These are phyloP conservation scores for Exophiala bonariae DNA, from an alignment of 2,329 filamentous ascomycete genomes.

Conservation along the genomic window DNA sequence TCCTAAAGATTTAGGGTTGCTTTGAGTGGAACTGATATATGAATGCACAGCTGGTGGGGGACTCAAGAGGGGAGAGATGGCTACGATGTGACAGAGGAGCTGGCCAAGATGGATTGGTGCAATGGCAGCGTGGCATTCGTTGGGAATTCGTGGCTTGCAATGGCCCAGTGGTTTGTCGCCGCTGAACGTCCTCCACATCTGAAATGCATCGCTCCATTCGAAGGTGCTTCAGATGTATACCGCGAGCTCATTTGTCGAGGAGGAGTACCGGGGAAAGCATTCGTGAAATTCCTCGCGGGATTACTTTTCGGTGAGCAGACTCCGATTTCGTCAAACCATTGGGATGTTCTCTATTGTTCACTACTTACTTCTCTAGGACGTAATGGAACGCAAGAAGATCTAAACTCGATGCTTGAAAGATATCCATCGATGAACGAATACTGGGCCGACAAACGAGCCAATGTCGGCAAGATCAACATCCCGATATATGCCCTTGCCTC, in stretches of 20 bases:
- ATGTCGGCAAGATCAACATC: constrained; percentile 29
- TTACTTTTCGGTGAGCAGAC: background rate
- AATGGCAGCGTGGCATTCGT: constrained; percentile 45
- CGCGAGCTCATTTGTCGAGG: constrained; percentile 46
- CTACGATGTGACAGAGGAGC: constrained; percentile 45
- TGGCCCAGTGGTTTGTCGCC: constrained; percentile 45
- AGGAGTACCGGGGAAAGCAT: constrained; percentile 33
- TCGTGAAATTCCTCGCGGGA: background rate
- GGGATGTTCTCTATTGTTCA: too few relatives aligned
- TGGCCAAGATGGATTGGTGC: constrained; percentile 46
- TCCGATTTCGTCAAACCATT: too few relatives aligned
- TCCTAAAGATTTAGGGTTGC: background rate
- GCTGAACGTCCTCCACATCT: constrained; percentile 43
- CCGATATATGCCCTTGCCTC: constrained; percentile 38
- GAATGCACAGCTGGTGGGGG: constrained; percentile 37
- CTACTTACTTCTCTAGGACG: too few relatives aligned
- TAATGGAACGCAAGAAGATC: constrained; percentile 34
- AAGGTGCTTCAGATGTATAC: constrained; percentile 49
- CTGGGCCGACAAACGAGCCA: constrained; percentile 27
- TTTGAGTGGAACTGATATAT: too few relatives aligned
- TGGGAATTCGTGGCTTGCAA: constrained; percentile 46
- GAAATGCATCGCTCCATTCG: constrained; percentile 48
- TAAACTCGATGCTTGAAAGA: constrained; percentile 42
- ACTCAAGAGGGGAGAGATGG: constrained; percentile 46
- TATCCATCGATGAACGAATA: constrained; percentile 32